Evolutionary conservation across 805 yeast genomes (phyloP).

Genomic region (Brettanomyces nanus): DNA sequence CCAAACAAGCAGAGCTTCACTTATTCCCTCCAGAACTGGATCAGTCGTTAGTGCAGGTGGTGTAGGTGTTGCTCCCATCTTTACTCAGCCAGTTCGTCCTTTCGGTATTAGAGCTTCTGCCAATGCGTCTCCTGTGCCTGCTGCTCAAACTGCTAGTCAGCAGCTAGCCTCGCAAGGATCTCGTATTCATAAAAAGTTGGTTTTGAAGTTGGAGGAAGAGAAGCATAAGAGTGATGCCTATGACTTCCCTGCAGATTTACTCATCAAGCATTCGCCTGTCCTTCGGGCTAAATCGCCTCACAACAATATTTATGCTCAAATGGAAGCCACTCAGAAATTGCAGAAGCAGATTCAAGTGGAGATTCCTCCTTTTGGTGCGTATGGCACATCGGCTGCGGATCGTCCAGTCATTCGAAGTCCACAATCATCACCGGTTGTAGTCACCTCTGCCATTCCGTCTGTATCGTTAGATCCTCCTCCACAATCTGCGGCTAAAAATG

Average conservation of each 20-base stretch:
- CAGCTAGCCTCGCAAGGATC: slow-evolving; percentile 3
- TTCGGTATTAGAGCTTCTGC: not conserved
- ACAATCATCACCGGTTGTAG: no score
- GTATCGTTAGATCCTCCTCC: no score
- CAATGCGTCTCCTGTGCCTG: not conserved
- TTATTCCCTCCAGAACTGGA: no score
- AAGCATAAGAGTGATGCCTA: slow-evolving; percentile 69
- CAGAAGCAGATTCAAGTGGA: not conserved
- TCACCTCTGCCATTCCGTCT: not conserved
- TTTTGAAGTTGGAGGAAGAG: slow-evolving; percentile 30
- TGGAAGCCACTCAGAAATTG: slow-evolving; percentile 10
- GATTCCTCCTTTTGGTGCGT: not conserved
- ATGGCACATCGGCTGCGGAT: no score
- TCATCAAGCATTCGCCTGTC: slow-evolving; percentile 32
- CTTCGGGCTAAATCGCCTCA: slow-evolving; percentile 31
- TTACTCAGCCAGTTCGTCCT: not conserved
- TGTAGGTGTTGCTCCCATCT: not conserved
- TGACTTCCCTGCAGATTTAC: slow-evolving; percentile 57
- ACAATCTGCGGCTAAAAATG: not conserved
- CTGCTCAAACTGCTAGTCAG: not conserved
- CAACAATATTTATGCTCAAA: slow-evolving; percentile 21
- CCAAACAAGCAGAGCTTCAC: not conserved
- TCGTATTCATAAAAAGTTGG: slow-evolving; percentile 9
- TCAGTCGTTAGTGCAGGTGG: not conserved
- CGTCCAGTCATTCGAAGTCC: no score